Percentiles rank a stretch among this genome's conserved stretches.
These are phyloP conservation scores for Mimosa pudica DNA, from an alignment of 306 rosid genomes.

Conservation along the genomic window DNA sequence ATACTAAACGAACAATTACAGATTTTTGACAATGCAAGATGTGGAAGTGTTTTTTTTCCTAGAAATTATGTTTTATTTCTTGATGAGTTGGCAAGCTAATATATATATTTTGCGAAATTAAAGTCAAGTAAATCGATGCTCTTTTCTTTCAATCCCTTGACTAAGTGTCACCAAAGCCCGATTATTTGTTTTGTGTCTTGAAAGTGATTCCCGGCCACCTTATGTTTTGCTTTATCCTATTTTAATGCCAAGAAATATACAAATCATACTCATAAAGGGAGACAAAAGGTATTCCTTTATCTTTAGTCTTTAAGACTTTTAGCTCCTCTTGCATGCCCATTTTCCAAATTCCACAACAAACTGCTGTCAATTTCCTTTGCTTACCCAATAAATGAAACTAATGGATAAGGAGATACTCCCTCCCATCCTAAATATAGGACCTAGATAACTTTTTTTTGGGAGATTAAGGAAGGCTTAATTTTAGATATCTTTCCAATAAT, in stretches of 20 bases:
- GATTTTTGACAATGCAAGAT: constrained; percentile 21
- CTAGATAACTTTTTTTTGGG: too few relatives aligned
- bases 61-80: constrained; percentile 1
- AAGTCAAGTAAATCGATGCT: constrained; percentile 24
- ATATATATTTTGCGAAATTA: constrained; percentile 27
- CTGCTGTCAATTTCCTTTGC: constrained; percentile 31
- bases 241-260: constrained; percentile 41
- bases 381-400: constrained; percentile 2
- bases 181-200: constrained; percentile 39
- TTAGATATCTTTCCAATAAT: too few relatives aligned
- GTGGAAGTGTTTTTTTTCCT: constrained; percentile 9
- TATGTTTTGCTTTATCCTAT: constrained; percentile 39
- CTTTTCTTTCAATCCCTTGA: constrained; percentile 40
- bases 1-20: not conserved
- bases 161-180: constrained; percentile 54
- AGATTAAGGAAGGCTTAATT: too few relatives aligned
- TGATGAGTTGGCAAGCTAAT: constrained; percentile 44
- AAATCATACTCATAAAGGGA: constrained; percentile 31
- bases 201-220: constrained; percentile 54
- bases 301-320: constrained; percentile 46
- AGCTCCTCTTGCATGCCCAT: constrained; percentile 8
- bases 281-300: constrained; percentile 44
- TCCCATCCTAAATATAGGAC: too few relatives aligned
- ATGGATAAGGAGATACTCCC: constrained; percentile 6
- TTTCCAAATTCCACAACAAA: constrained; percentile 24